Base-by-base conservation (phyloP, 2,329 filamentous ascomycete genomes). In the Ramichloridium luteum region DNA sequence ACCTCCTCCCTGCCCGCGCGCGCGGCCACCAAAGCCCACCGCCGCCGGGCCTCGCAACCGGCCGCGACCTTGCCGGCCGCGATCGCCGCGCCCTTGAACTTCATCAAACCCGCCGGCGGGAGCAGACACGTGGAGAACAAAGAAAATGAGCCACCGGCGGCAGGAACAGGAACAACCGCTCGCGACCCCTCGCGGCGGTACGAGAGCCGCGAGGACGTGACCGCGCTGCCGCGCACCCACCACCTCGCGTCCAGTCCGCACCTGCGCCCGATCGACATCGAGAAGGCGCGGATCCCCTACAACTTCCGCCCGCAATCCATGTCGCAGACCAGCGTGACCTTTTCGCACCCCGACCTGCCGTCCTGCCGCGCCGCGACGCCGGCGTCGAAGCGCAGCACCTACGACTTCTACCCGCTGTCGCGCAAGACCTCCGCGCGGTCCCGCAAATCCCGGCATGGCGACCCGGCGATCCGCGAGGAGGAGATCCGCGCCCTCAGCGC, bases 401-500 rank as follows among this genome's bases (percentile, higher is more conserved):
- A 43, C 47, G 62, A 39, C 50, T 61, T 47, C 54, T 60, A 44
- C 51, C 55, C 63, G 14, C 58, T 78, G 16, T 58, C 72, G 31
- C 72, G 76, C 37, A 76, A 77, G 39, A 83, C 75, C 50, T 80
- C 80, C 25, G 20, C 8, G 8, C 20, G 20, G n/a, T 85, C 74
- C 62, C 92, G 58, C 44, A 32, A 32, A n/a, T 41, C 43, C 10
- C 55, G 82, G 59, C 76, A 77, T 48, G 77, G 78, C 45, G 69
- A 79, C 40, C 81, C 92, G 40, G 72, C 74, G 51, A 68, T 79
- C 36, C 72, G 88, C 35, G 86, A 93, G 57, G 82, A 82, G 40
- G 84, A 93, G 58, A 85, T 94, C 50, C 81, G 77, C 51, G 76
- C 82, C 32, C 82, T 94, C 80, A 80, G 74, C 49, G 72, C 74